Evolutionary conservation across 345 rosid species (phyloP).

Genomic region (Linum lewisii): DNA sequence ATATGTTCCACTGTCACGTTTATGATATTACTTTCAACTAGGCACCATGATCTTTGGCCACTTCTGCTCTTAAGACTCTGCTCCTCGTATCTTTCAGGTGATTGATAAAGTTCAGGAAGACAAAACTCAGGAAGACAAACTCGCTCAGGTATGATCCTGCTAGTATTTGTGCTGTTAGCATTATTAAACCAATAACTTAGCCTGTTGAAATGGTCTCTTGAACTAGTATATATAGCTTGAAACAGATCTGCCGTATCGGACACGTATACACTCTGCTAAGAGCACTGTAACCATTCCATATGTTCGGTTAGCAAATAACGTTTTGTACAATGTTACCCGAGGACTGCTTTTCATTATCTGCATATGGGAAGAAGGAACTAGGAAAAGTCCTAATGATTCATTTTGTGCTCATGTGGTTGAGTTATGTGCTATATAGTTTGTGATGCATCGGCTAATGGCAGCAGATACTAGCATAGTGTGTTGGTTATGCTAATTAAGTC

Average conservation of each 20-base stretch:
- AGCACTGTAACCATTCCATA: too few relatives aligned
- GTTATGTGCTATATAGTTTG: too few relatives aligned
- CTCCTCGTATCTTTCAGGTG: slow-evolving; percentile 40
- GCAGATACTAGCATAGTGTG: too few relatives aligned
- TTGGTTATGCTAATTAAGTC: slow-evolving; percentile 2
- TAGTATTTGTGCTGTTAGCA: neutral
- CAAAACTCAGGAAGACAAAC: too few relatives aligned
- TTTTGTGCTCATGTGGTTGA: neutral
- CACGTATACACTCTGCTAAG: too few relatives aligned
- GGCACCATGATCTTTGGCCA: neutral
- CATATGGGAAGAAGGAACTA: too few relatives aligned
- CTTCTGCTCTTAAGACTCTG: slow-evolving; percentile 4
- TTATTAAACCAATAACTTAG: neutral
- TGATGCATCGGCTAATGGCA: too few relatives aligned
- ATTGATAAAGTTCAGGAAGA: slow-evolving; percentile 87
- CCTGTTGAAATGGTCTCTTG: neutral
- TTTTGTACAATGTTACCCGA: too few relatives aligned
- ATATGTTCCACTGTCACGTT: neutral
- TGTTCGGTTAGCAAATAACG: too few relatives aligned
- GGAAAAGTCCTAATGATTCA: too few relatives aligned
- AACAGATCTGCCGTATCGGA: neutral
- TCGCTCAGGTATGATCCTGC: slow-evolving; percentile 40
- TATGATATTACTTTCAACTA: neutral
- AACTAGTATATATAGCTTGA: neutral
- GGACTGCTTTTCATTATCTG: too few relatives aligned